Evolutionary conservation across 2,329 filamentous ascomycete species (phyloP), one percentile per base, ranked within the genome.

Genomic region (Epichloe festucae): DNA sequence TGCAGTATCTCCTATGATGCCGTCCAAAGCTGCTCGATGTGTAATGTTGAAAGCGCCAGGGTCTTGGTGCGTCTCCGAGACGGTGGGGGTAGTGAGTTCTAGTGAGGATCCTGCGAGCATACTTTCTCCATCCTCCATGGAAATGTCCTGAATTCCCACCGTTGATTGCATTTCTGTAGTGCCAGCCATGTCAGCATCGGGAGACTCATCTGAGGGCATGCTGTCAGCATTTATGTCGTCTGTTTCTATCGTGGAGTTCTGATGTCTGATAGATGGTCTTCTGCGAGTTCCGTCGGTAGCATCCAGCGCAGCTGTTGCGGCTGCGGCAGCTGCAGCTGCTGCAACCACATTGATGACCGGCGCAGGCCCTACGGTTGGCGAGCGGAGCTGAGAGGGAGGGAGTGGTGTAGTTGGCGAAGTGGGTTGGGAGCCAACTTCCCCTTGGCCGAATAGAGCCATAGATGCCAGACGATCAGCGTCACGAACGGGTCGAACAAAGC

Each of bases 41-140:
- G 87, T 89, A 60, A 96, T 94, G 69, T 95, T 94, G 69, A 97
- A 96, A 0, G 89, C 89, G 52, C 91, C 89, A 12, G 87, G 80
- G 59, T 94, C 88, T 59, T 89, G 86, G 46, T 69, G 67, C n/a
- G 83, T 80, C 60, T 93, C 89, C 0, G 89, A 90, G 3, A 86
- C 85, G 36, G 85, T 85, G 2, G 85, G 85, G 7, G 88, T 85
- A 3, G 84, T 81, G 54, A 95, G 70, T 34, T 86, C 84, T 36
- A 95, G 80, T 3, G 83, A 78, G 2, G 85, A 80, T 50, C 82
- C 83, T 40, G 88, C 83, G 38, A 95, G 77, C 65, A 95, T 84
- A 58, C 83, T 79, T 55, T 91, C 86, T 35, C 84, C 80, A 56
- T 93, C 87, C 52, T 89, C 87, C 71, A 94, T 84, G 15, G 74